These are phyloP conservation scores for Quaeritorhiza haematococci DNA, from an alignment of 371 early-diverging fungal species.

Conservation along the genomic window DNA sequence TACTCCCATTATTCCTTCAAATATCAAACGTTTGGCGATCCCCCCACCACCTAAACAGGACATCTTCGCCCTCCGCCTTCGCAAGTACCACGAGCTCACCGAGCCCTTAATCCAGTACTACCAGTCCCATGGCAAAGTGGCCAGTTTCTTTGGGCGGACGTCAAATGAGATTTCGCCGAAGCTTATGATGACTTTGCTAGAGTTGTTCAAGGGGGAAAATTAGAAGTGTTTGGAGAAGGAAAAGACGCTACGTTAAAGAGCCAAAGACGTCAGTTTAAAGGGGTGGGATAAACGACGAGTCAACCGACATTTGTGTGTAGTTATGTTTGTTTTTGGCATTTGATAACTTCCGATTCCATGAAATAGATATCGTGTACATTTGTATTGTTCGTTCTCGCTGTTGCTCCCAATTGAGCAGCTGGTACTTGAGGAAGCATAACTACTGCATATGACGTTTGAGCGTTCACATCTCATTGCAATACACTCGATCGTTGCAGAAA, in stretches of 20 bases:
- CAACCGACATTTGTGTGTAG: no score
- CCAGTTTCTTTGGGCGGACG: slow-evolving; percentile 66
- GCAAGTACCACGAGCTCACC: slow-evolving; percentile 69
- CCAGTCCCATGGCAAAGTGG: slow-evolving; percentile 50
- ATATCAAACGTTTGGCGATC: not conserved
- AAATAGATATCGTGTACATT: no score
- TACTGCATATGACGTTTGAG: no score
- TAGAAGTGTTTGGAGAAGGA: not conserved
- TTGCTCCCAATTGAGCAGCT: no score
- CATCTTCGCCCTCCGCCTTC: slow-evolving; percentile 71
- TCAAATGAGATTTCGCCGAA: slow-evolving; percentile 89
- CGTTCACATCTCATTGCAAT: no score
- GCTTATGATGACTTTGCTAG: slow-evolving; percentile 31
- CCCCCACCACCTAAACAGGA: slow-evolving; percentile 42
- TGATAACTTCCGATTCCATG: no score
- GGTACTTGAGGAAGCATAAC: no score
- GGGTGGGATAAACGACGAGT: no score
- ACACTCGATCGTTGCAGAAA: no score
- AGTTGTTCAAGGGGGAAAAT: not conserved
- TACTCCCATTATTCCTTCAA: not conserved
- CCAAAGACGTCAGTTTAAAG: not conserved
- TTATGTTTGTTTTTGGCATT: no score
- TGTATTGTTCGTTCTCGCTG: no score
- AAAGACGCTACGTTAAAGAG: not conserved
- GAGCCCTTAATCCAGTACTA: slow-evolving; percentile 81